Evolutionary conservation across 495 filamentous ascomycete species (phyloP), one percentile per base, ranked within the genome.

Genomic region (Aspergillus conjunctus): DNA sequence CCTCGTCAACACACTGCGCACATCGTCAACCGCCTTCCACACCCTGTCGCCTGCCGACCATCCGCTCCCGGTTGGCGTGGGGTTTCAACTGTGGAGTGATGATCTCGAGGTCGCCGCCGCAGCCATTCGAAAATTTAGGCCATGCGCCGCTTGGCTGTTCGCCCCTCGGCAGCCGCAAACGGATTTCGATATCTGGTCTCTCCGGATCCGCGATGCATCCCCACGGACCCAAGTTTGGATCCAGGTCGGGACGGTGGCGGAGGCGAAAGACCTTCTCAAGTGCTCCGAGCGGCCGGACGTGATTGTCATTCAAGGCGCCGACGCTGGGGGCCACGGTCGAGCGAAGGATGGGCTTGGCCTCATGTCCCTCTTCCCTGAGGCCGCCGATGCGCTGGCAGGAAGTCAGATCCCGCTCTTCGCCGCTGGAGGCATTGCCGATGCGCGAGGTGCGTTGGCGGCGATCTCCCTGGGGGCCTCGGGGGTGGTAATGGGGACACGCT

Each of bases 251-350:
- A 85, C 82, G 1, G 65, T 89, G 1, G 57, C 56, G 0, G 83
- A 85, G 57, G 83, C 82, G 1, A 31, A 81, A 14, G 74, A 74
- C 32, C 74, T 81, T 3, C 58, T 78, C 18, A 26, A 21, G 20
- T 66, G 54, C 34, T 64, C 65, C 0, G 73, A 73, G 22, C 66
- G 58, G 17, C 87, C 88, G 1, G 88, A 92, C 65, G 87, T 88
- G 7, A 63, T 93, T 0, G 87, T 92, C 2, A 77, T 90, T 3
- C 90, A 93, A 66, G 90, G 90, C 0, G 65, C 79, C 1, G 90
- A 93, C 62, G 84, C 90, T 0, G 90, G 91, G 0, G 91, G 91
- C 0, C 91, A 94, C 68, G 89, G 90, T 44, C 80, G 84, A 26
- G 78, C 68, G 0, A 64, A 67, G 0, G 74, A 80, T 46, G 85